Percentiles rank a stretch among this genome's conserved stretches.
phyloP scores from a whole-genome alignment of 2,329 filamentous ascomycete species.

The Xylaria hypoxylon region DNA sequence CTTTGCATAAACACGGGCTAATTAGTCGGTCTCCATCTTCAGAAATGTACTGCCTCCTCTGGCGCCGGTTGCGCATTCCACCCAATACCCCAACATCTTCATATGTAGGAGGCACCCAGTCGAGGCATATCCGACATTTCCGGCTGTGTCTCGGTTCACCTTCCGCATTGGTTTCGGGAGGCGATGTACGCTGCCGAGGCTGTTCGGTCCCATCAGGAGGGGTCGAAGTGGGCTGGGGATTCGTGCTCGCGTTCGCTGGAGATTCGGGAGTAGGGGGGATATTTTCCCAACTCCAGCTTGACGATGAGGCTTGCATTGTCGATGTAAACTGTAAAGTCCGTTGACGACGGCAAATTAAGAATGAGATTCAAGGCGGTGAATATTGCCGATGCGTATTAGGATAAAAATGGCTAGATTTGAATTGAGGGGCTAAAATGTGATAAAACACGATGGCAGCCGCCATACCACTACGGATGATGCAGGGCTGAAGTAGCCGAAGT shows the following conservation, averaged over 20 bases:
- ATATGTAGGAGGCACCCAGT: constrained; percentile 67
- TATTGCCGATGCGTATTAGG: constrained; percentile 9
- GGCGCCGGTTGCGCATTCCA: constrained; percentile 43
- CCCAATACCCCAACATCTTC: constrained; percentile 49
- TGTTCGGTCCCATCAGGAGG: constrained; percentile 38
- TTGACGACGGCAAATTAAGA: constrained; percentile 20
- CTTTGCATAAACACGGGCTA: constrained; percentile 92
- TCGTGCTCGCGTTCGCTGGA: constrained; percentile 12
- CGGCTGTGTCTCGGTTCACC: constrained; percentile 46
- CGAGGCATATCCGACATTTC: constrained; percentile 89
- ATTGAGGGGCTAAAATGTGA: constrained; percentile 7
- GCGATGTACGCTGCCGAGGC: constrained; percentile 33
- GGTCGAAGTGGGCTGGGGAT: constrained; percentile 29
- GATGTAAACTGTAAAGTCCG: constrained; percentile 23
- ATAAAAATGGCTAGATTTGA: constrained; percentile 1
- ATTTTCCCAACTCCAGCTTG: constrained; percentile 34
- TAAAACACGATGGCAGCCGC: constrained; percentile 14
- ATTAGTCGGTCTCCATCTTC: constrained; percentile 68
- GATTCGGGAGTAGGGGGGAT: constrained; percentile 12
- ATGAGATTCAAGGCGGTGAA: constrained; percentile 7
- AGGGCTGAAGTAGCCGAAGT: constrained; percentile 31
- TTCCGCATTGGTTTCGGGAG: constrained; percentile 39
- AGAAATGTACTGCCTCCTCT: constrained; percentile 45
- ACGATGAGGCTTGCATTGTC: constrained; percentile 35
- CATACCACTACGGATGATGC: constrained; percentile 27